Conservation (phyloP, 2,329 filamentous ascomycete genomes). For the Penicillium carneum region DNA sequence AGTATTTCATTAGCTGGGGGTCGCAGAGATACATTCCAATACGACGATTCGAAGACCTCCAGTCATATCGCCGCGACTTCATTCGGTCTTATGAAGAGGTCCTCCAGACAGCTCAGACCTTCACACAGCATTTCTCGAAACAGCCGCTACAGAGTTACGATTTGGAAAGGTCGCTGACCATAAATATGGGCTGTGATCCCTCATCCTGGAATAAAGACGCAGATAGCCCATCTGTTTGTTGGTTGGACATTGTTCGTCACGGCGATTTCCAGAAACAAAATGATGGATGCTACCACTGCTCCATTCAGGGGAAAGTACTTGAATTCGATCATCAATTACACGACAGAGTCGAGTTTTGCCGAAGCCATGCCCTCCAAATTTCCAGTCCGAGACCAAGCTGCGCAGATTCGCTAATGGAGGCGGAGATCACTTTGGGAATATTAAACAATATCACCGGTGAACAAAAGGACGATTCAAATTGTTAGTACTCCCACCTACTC, state of each 20-base stretch:
- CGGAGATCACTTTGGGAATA: neutral
- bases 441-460: neutral
- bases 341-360: neutral
- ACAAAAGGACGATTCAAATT: neutral
- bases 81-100: neutral
- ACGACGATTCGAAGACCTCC: neutral
- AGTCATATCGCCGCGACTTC: neutral
- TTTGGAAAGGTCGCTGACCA: neutral
- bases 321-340: neutral
- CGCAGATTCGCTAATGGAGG: neutral
- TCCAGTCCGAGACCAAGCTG: neutral
- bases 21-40: neutral
- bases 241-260: constrained; percentile 1
- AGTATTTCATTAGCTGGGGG: constrained; percentile 2
- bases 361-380: neutral
- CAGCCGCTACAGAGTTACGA: neutral
- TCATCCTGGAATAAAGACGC: neutral
- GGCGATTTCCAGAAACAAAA: neutral
- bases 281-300: neutral
- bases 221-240: neutral
- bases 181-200: neutral
- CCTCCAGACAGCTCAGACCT: neutral
- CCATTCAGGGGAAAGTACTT: neutral
- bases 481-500: neutral
- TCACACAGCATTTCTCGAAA: neutral